Evolutionary conservation across 768 basidiomycete genomes (phyloP).

Genomic region (Agrocybe praecox): DNA sequence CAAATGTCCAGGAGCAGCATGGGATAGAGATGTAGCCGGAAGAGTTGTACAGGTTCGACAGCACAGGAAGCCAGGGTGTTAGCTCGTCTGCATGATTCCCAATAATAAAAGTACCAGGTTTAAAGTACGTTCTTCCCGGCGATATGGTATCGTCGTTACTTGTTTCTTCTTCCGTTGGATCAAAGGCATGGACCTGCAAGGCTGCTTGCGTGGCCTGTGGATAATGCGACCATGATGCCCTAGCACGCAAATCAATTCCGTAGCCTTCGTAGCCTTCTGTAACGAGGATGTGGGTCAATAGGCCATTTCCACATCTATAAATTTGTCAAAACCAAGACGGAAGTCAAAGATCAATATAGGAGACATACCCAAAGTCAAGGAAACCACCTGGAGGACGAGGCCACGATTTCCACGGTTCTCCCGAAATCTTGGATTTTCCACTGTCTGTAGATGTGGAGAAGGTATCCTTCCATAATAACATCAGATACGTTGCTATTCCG

Average conservation of each 20-base stretch:
- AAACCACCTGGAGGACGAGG: conserved; percentile 84
- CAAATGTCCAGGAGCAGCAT: conserved; percentile 88
- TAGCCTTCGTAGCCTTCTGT: conserved; percentile 83
- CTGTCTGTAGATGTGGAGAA: conserved; percentile 35
- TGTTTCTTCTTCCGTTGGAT: conserved; percentile 47
- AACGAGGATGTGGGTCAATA: conserved; percentile 85
- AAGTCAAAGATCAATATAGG: not conserved
- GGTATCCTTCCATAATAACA: conserved; percentile 86
- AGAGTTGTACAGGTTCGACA: conserved; percentile 62
- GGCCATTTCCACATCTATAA: conserved; percentile 86
- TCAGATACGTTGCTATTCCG: conserved; percentile 91
- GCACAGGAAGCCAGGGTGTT: conserved; percentile 90
- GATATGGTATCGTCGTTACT: not conserved
- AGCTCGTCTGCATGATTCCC: conserved; percentile 97
- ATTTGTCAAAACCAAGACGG: not conserved
- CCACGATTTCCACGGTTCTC: conserved; percentile 70
- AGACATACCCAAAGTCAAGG: conserved; percentile 78
- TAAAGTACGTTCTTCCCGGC: conserved; percentile 28
- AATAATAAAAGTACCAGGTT: conserved; percentile 70
- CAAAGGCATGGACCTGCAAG: conserved; percentile 71
- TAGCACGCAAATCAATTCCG: conserved; percentile 85
- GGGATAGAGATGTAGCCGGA: conserved; percentile 84
- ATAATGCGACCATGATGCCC: conserved; percentile 85
- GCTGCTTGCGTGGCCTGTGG: conserved; percentile 58
- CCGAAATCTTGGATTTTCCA: conserved; percentile 7